A percentile compares a stretch with the other conserved stretches of the same genome.
These are phyloP conservation scores for Lepidium campestre DNA, from an alignment of 441 rosid genomes.

Conservation along the genomic window DNA sequence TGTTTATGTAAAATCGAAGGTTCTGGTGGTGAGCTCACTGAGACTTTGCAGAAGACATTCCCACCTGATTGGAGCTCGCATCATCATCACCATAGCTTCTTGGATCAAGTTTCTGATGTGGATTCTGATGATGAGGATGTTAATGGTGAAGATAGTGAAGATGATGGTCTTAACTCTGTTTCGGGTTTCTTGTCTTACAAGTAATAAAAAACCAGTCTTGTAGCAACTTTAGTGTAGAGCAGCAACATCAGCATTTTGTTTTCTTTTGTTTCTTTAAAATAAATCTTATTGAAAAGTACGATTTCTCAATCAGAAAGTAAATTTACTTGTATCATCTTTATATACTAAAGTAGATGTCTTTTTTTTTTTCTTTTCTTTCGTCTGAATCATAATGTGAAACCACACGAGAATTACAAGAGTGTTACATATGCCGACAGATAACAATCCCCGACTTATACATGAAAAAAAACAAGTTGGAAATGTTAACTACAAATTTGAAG, in stretches of 20 bases:
- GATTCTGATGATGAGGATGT: slow-evolving; percentile 32
- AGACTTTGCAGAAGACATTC: slow-evolving; percentile 86
- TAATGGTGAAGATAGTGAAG: slow-evolving; percentile 9
- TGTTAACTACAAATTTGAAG: too few species aligned
- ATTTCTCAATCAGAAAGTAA: neutral
- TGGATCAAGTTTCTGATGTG: slow-evolving; percentile 32
- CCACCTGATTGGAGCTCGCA: slow-evolving; percentile 87
- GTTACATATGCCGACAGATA: too few species aligned
- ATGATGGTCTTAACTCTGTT: slow-evolving; percentile 26
- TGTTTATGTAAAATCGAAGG: slow-evolving; percentile 75
- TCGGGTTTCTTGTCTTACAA: slow-evolving; percentile 28
- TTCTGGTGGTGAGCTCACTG: slow-evolving; percentile 86
- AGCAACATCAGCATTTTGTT: neutral
- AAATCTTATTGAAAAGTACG: too few species aligned
- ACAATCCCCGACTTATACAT: too few species aligned
- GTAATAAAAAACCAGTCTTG: slow-evolving; percentile 13
- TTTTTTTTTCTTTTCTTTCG: too few species aligned
- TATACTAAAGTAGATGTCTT: too few species aligned
- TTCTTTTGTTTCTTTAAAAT: too few species aligned
- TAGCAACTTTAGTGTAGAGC: slow-evolving; percentile 12
- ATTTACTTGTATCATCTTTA: too few species aligned
- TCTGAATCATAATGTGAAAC: too few species aligned
- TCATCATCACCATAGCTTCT: slow-evolving; percentile 21
- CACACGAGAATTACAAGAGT: too few species aligned
- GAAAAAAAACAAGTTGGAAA: too few species aligned